Evolutionary conservation across 345 rosid species (phyloP).

Genomic region (Nasturtium officinale): DNA sequence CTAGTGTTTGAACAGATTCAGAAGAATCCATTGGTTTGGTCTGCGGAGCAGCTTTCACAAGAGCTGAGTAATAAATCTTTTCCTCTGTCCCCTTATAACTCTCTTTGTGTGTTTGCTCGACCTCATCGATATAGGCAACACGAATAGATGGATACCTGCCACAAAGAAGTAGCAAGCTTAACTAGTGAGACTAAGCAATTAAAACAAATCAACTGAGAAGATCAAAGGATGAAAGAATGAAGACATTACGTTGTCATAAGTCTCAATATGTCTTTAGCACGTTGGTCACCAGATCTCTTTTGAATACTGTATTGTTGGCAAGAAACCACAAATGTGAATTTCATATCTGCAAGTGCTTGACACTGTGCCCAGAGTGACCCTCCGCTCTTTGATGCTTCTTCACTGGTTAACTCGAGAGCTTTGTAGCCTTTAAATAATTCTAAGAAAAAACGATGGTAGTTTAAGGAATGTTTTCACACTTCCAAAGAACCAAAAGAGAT

Average conservation of each 20-base stretch:
- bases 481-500: slow-evolving; percentile 3
- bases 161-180: slow-evolving; percentile 16
- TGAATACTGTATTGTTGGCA: slow-evolving; percentile 77
- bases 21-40: slow-evolving; percentile 64
- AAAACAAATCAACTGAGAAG: too few relatives aligned
- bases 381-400: slow-evolving; percentile 60
- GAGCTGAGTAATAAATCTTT: slow-evolving; percentile 64
- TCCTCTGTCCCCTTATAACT: slow-evolving; percentile 52
- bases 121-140: slow-evolving; percentile 79
- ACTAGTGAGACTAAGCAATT: too few relatives aligned
- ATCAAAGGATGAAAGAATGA: slow-evolving; percentile 41
- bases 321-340: slow-evolving; percentile 78
- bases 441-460: slow-evolving; percentile 31
- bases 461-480: slow-evolving; percentile 20
- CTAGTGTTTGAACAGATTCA: slow-evolving; percentile 69
- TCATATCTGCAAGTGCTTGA: slow-evolving; percentile 83
- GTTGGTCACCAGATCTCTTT: slow-evolving; percentile 64
- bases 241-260: slow-evolving; percentile 74
- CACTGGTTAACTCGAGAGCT: slow-evolving; percentile 58
- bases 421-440: slow-evolving; percentile 74
- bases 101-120: slow-evolving; percentile 64
- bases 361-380: slow-evolving; percentile 69
- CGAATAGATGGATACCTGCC: slow-evolving; percentile 73
- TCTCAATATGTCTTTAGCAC: slow-evolving; percentile 69
- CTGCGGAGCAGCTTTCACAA: slow-evolving; percentile 69